These are phyloP conservation scores for Chlorella sp. DNA, from an alignment of 139 green algal genomes.

Conservation along the genomic window DNA sequence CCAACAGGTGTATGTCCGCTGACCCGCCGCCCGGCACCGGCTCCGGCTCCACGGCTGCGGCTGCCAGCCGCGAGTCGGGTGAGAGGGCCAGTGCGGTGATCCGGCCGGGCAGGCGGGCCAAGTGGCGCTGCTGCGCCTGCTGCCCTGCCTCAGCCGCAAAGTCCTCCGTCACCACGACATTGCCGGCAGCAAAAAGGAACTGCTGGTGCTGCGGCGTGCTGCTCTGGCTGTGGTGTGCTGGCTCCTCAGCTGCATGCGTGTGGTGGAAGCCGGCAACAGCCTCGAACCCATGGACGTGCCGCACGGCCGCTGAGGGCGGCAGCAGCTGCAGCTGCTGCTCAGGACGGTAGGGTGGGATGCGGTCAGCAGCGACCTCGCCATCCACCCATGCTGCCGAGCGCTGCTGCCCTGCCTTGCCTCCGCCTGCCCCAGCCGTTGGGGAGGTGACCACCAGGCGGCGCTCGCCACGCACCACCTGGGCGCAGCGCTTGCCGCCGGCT, in stretches of 20 bases:
- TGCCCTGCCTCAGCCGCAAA: slow-evolving; percentile 17
- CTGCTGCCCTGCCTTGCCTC: not conserved
- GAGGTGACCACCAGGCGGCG: slow-evolving; percentile 20
- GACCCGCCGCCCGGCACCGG: not conserved
- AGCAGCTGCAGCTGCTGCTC: slow-evolving; percentile 20
- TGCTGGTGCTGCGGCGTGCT: not conserved
- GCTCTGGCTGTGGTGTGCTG: not conserved
- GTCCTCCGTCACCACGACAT: slow-evolving; percentile 31
- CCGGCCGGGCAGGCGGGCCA: slow-evolving; percentile 7
- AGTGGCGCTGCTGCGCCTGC: not conserved
- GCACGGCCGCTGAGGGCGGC: not conserved
- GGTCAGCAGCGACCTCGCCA: not conserved
- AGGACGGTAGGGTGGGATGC: not conserved
- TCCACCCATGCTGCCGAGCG: slow-evolving; percentile 17
- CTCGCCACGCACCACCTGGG: slow-evolving; percentile 4
- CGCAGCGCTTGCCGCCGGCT: not conserved
- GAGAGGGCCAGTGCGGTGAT: not conserved
- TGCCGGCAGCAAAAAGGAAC: slow-evolving; percentile 24
- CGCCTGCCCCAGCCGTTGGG: not conserved
- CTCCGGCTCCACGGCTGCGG: not conserved
- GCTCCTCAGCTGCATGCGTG: not conserved
- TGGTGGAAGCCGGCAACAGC: not conserved
- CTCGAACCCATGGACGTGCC: slow-evolving; percentile 6
- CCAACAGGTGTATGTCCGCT: slow-evolving; percentile 3
- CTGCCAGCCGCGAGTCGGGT: not conserved